Conservation (phyloP, 2,329 filamentous ascomycete genomes). For the Aspergillus neotritici region DNA sequence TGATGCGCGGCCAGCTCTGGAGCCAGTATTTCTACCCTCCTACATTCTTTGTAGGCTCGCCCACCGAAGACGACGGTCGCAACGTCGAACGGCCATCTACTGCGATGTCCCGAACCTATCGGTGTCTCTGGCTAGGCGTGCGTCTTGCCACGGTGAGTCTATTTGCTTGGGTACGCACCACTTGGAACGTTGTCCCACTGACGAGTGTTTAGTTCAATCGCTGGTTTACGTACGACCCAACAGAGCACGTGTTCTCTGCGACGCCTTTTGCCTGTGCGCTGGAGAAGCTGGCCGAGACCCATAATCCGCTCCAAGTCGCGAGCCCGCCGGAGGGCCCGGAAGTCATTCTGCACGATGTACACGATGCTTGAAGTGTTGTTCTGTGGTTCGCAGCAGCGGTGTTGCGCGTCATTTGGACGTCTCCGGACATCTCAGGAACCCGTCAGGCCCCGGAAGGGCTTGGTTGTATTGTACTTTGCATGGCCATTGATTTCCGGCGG, state of each 20-base stretch:
- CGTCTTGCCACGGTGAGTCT: conserved; percentile 40
- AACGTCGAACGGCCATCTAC: conserved; percentile 47
- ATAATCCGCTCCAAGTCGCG: conserved; percentile 10
- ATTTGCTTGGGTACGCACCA: no score
- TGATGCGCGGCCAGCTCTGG: conserved; percentile 53
- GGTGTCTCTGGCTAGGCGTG: conserved; percentile 48
- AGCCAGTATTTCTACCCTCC: conserved; percentile 45
- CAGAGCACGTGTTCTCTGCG: conserved; percentile 25
- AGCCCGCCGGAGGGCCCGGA: not conserved
- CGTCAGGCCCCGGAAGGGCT: no score
- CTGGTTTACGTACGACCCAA: conserved; percentile 36
- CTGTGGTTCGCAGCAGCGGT: not conserved
- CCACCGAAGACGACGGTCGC: conserved; percentile 52
- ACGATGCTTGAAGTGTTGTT: conserved; percentile 5
- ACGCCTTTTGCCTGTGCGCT: conserved; percentile 28
- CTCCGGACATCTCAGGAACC: not conserved
- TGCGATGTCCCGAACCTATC: conserved; percentile 44
- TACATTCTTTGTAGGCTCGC: conserved; percentile 46
- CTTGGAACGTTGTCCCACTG: not conserved
- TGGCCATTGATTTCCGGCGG: no score
- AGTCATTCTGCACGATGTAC: conserved; percentile 12
- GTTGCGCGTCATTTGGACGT: not conserved
- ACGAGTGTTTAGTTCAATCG: conserved; percentile 27
- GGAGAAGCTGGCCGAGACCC: conserved; percentile 12
- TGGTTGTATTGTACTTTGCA: no score